Evolutionary conservation across 768 basidiomycete species (phyloP).

Genomic region (Floccularia luteovirens): DNA sequence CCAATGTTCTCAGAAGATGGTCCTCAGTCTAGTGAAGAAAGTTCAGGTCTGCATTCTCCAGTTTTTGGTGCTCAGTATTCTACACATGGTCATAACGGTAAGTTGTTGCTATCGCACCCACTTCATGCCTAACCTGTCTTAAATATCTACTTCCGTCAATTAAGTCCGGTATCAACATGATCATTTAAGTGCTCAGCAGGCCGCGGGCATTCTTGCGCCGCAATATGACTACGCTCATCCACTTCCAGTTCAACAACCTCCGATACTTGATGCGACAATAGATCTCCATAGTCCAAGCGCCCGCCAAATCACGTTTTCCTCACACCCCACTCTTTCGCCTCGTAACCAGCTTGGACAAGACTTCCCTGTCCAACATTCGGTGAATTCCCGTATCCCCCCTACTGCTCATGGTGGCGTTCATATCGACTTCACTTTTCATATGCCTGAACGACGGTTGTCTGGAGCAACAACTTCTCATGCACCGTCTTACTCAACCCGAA

Average conservation of each 20-base stretch:
- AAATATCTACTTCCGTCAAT: slow-evolving; percentile 33
- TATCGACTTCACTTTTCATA: slow-evolving; percentile 29
- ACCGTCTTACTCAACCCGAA: slow-evolving; percentile 16
- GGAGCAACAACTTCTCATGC: slow-evolving; percentile 39
- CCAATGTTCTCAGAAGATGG: slow-evolving; percentile 52
- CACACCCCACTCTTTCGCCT: slow-evolving; percentile 31
- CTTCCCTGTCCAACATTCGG: slow-evolving; percentile 29
- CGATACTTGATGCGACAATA: slow-evolving; percentile 37
- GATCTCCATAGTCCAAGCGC: slow-evolving; percentile 33
- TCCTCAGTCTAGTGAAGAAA: slow-evolving; percentile 67
- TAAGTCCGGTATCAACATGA: slow-evolving; percentile 64
- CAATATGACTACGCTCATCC: slow-evolving; percentile 44
- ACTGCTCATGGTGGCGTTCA: slow-evolving; percentile 23
- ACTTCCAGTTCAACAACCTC: slow-evolving; percentile 36
- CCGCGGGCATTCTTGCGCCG: slow-evolving; percentile 38
- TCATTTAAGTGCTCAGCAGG: slow-evolving; percentile 38
- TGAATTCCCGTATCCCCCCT: slow-evolving; percentile 33
- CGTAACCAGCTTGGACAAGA: slow-evolving; percentile 42
- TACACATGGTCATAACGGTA: slow-evolving; percentile 44
- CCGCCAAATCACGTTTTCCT: slow-evolving; percentile 31
- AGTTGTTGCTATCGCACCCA: slow-evolving; percentile 44
- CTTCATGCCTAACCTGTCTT: slow-evolving; percentile 29
- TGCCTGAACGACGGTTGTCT: slow-evolving; percentile 37
- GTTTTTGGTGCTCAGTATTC: slow-evolving; percentile 45
- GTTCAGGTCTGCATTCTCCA: slow-evolving; percentile 71